A percentile compares a stretch with the other conserved stretches of the same genome.
These are phyloP conservation scores for Exserohilum turcica DNA, from an alignment of 2,329 filamentous ascomycete species.

Conservation along the genomic window DNA sequence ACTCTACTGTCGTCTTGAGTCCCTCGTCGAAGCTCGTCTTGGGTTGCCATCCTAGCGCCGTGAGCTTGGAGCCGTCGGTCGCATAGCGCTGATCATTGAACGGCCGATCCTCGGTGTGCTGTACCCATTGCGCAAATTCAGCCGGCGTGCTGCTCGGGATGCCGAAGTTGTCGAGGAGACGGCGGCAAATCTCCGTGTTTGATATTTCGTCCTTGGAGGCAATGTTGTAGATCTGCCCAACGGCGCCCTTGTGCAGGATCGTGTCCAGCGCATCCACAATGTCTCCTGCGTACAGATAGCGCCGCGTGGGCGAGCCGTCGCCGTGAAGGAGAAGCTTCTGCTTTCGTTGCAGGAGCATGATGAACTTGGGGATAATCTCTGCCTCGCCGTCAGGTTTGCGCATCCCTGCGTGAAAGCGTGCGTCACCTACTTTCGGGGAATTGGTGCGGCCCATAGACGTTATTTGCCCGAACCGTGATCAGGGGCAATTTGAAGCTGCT, in stretches of 20 bases:
- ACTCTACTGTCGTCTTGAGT: constrained; percentile 45
- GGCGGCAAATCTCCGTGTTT: constrained; percentile 70
- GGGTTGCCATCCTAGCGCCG: constrained; percentile 45
- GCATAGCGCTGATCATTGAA: constrained; percentile 55
- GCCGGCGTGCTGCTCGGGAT: constrained; percentile 49
- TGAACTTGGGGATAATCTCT: constrained; percentile 87
- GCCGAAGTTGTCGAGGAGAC: constrained; percentile 67
- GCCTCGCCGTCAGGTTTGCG: constrained; percentile 20
- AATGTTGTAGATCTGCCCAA: constrained; percentile 82
- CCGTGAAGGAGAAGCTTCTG: constrained; percentile 76
- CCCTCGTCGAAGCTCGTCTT: constrained; percentile 46
- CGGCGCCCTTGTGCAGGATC: constrained; percentile 75
- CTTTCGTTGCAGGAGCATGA: constrained; percentile 69
- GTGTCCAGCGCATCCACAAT: constrained; percentile 83
- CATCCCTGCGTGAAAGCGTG: too few species aligned
- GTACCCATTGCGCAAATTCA: constrained; percentile 68
- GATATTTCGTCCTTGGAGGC: constrained; percentile 78
- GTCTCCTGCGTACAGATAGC: constrained; percentile 79
- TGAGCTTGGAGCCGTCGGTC: constrained; percentile 47
- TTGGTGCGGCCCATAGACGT: constrained; percentile 84
- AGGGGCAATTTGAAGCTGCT: constrained; percentile 81
- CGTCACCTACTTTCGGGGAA: constrained; percentile 75
- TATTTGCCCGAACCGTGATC: constrained; percentile 82
- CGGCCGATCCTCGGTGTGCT: constrained; percentile 76
- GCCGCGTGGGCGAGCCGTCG: constrained; percentile 72